Evolutionary conservation across 2,329 filamentous ascomycete species (phyloP).

Genomic region (Epichloe scottii): DNA sequence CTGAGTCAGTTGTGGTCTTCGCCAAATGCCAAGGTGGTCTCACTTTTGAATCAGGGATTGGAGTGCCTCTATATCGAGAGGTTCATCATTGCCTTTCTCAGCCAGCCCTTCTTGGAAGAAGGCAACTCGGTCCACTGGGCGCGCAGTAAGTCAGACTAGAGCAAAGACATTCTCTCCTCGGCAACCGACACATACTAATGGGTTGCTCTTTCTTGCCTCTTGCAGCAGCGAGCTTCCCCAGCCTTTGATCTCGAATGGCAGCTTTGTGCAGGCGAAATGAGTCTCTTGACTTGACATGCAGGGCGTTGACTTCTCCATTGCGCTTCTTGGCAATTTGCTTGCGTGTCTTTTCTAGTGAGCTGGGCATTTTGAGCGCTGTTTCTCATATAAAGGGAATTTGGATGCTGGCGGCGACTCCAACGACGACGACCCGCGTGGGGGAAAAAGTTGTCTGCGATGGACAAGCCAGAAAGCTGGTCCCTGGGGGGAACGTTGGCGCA

Average conservation of each 20-base stretch:
- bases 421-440: not conserved
- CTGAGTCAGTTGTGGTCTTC: slow-evolving; percentile 14
- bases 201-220: slow-evolving; percentile 64
- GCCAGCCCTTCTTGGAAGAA: slow-evolving; percentile 60
- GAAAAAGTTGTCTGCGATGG: not conserved
- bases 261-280: slow-evolving; percentile 71
- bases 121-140: slow-evolving; percentile 23
- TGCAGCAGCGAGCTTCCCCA: slow-evolving; percentile 58
- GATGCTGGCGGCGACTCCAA: not conserved
- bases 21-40: slow-evolving; percentile 11
- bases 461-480: not conserved
- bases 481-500: slow-evolving; percentile 1
- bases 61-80: slow-evolving; percentile 43
- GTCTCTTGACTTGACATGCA: slow-evolving; percentile 85
- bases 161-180: not conserved
- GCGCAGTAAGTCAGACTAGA: slow-evolving; percentile 6
- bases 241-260: slow-evolving; percentile 66
- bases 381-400: not conserved
- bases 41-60: slow-evolving; percentile 51
- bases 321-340: slow-evolving; percentile 89
- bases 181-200: slow-evolving; percentile 40
- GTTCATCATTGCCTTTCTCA: slow-evolving; percentile 31
- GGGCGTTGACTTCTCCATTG: slow-evolving; percentile 54
- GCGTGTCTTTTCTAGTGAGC: slow-evolving; percentile 66
- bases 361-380: slow-evolving; percentile 48